Conservation (phyloP, 139 green algal species). For the Chlamydomonas sphaeroides region DNA sequence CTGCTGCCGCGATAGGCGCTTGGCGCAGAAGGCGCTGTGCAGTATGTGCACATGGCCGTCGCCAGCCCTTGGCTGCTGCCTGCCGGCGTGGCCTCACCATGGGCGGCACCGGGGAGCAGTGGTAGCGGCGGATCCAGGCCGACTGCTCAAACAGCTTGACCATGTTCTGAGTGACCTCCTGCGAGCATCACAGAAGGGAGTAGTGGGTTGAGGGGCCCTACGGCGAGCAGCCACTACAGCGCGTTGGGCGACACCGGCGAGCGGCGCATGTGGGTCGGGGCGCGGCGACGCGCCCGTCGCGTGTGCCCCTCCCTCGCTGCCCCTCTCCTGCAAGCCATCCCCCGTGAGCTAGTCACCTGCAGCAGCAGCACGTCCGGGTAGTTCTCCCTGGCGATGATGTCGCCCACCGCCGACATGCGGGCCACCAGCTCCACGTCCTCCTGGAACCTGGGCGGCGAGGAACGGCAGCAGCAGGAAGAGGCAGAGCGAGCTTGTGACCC, state of each 20-base stretch:
- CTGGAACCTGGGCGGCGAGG: slow-evolving; percentile 11
- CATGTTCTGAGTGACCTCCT: slow-evolving; percentile 39
- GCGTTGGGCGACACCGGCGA: too few relatives aligned
- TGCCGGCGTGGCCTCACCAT: neutral
- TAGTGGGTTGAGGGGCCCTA: neutral
- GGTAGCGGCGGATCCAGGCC: slow-evolving; percentile 31
- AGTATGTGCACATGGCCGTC: neutral
- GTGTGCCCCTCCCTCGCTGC: too few relatives aligned
- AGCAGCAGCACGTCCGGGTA: slow-evolving; percentile 27
- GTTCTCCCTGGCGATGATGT: slow-evolving; percentile 9
- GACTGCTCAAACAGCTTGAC: slow-evolving; percentile 10
- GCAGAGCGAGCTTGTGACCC: too few relatives aligned
- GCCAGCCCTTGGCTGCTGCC: neutral
- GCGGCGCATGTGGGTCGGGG: too few relatives aligned
- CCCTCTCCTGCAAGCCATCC: neutral
- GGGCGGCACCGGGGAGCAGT: slow-evolving; percentile 4
- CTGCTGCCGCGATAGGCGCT: too few relatives aligned
- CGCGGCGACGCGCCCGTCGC: too few relatives aligned
- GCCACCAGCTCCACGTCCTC: neutral
- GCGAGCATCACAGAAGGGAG: neutral
- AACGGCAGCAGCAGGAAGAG: too few relatives aligned
- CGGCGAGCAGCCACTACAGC: too few relatives aligned
- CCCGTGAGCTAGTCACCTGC: slow-evolving; percentile 2
- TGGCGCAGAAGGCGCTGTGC: neutral
- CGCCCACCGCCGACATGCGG: slow-evolving; percentile 22